Evolutionary conservation across 2,329 filamentous ascomycete species (phyloP).

Genomic region (Graphilbum ipis-grandicollis): DNA sequence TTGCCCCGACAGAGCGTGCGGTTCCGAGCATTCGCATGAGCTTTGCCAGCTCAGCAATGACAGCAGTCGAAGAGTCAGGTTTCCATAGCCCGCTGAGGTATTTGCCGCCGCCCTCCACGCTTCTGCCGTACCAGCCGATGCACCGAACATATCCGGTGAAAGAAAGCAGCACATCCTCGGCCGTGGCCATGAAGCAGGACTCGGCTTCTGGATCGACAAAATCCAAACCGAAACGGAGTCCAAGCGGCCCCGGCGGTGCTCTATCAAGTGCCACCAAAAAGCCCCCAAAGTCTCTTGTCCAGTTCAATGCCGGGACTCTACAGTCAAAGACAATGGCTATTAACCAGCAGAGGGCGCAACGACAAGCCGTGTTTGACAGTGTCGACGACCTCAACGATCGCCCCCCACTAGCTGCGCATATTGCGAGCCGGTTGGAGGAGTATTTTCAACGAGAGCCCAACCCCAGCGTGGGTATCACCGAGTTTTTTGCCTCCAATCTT

Average conservation of each 20-base stretch:
- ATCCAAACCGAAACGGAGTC: neutral
- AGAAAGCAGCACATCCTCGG: neutral
- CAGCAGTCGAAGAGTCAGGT: constrained; percentile 2
- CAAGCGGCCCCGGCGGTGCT: neutral
- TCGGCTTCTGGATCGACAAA: neutral
- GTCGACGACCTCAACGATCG: constrained; percentile 21
- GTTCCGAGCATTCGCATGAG: constrained; percentile 9
- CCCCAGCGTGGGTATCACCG: constrained; percentile 31
- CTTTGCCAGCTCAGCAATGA: constrained; percentile 7
- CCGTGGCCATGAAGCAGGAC: neutral
- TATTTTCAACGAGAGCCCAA: constrained; percentile 31
- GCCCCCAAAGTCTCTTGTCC: constrained; percentile 13
- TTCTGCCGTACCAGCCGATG: neutral
- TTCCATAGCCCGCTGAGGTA: neutral
- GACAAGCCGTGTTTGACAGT: constrained; percentile 19
- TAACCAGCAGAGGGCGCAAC: constrained; percentile 25
- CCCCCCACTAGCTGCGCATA: constrained; percentile 28
- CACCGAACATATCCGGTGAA: no score
- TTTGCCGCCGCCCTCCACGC: neutral
- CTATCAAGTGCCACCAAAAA: no score
- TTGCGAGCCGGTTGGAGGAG: constrained; percentile 32
- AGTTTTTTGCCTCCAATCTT: constrained; percentile 35
- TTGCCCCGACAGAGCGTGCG: constrained; percentile 10
- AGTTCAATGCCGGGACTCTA: neutral
- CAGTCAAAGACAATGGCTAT: constrained; percentile 20